phyloP scores from a whole-genome alignment of 169 alveolate species.

The Ichthyophthirius multifiliis region DNA sequence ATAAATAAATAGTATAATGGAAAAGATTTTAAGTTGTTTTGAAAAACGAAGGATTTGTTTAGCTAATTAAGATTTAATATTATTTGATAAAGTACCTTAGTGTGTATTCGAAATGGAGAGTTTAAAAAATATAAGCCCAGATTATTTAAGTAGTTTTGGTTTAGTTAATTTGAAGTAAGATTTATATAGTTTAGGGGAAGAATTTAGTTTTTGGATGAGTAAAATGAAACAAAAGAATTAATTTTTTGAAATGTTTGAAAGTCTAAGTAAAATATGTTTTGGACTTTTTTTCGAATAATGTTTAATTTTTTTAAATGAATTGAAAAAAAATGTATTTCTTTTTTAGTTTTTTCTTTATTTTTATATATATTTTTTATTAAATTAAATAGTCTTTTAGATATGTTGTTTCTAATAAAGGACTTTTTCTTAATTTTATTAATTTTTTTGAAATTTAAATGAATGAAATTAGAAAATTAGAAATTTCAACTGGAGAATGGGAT shows the following conservation, averaged over 20 bases:
- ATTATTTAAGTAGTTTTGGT: not conserved
- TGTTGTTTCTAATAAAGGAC: not conserved
- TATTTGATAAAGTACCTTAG: not conserved
- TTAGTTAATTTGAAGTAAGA: not conserved
- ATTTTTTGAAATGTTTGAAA: not conserved
- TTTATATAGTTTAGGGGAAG: not conserved
- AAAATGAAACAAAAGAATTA: not conserved
- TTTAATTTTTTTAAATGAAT: not conserved
- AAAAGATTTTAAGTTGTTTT: not conserved
- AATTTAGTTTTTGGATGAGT: not conserved
- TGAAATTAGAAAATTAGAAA: slow-evolving; percentile 1
- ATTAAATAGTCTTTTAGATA: slow-evolving; percentile 1
- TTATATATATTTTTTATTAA: not conserved
- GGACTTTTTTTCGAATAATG: not conserved
- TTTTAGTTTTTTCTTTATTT: not conserved
- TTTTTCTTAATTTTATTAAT: not conserved
- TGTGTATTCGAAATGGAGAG: slow-evolving; percentile 9
- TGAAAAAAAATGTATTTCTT: not conserved
- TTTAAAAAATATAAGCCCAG: not conserved
- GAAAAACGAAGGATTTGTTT: not conserved
- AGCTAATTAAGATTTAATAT: not conserved
- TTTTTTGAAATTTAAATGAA: not conserved
- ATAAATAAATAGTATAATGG: no score
- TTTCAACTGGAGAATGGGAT: not conserved
- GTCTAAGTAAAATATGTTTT: not conserved